Evolutionary conservation across 768 basidiomycete species (phyloP).

Genomic region (Boletellus ananiceps): DNA sequence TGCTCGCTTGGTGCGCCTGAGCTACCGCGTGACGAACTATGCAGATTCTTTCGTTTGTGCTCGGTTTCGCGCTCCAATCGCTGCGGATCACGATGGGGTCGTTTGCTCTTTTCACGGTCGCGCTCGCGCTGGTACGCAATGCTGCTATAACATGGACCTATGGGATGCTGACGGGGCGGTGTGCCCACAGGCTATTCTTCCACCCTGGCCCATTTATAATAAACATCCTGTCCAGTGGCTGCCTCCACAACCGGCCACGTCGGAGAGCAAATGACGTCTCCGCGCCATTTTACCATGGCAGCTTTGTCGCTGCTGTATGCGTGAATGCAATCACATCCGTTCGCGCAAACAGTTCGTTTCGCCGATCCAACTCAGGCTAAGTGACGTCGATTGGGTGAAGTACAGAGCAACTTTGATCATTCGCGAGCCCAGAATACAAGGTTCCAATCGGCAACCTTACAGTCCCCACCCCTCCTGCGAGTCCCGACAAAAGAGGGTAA

Average conservation of each 20-base stretch:
- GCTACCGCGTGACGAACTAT: not conserved
- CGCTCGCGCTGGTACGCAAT: constrained; percentile 19
- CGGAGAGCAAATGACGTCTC: constrained; percentile 21
- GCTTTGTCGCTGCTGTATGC: no score
- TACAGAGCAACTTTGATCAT: constrained; percentile 12
- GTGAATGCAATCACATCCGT: no score
- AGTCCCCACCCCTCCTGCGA: constrained; percentile 19
- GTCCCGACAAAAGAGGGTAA: constrained; percentile 23
- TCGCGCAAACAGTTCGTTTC: no score
- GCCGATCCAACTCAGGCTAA: not conserved
- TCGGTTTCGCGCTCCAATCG: constrained; percentile 29
- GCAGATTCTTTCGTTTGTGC: constrained; percentile 28
- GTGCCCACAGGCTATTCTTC: constrained; percentile 47
- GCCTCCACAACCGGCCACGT: constrained; percentile 14
- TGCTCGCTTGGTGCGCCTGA: not conserved
- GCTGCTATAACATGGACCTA: no score
- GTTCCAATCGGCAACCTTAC: constrained; percentile 19
- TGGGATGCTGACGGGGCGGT: not conserved
- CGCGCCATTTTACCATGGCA: no score
- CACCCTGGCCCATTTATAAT: constrained; percentile 58
- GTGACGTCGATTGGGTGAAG: not conserved
- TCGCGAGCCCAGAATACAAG: constrained; percentile 21
- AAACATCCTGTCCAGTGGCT: constrained; percentile 21
- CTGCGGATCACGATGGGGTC: constrained; percentile 23
- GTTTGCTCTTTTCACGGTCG: constrained; percentile 19